Percentiles rank a stretch among this genome's conserved stretches.
phyloP scores from a whole-genome alignment of 371 early-diverging fungal species.

The Dinochytrium kinnereticum region DNA sequence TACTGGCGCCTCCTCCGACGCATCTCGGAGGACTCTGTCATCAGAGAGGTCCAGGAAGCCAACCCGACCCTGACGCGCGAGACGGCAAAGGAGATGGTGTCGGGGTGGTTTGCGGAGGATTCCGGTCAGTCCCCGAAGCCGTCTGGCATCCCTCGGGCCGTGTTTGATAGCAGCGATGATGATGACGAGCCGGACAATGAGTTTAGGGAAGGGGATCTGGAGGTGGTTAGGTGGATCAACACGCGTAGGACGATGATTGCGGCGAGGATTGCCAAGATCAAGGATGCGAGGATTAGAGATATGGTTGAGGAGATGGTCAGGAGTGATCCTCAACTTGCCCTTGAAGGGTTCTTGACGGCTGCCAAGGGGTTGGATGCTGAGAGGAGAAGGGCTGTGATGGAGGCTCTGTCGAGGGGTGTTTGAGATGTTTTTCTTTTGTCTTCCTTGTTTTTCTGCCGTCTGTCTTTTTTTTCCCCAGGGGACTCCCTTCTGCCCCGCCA shows the following conservation, averaged over 20 bases:
- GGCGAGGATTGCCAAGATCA: conserved; percentile 39
- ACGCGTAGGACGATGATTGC: conserved; percentile 36
- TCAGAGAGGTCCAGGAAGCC: conserved; percentile 40
- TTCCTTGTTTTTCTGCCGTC: not conserved
- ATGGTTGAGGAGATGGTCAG: conserved; percentile 36
- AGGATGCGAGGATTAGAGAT: conserved; percentile 8
- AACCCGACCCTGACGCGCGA: conserved; percentile 32
- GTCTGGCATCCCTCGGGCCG: not conserved
- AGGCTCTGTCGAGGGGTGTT: conserved; percentile 25
- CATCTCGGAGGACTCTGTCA: conserved; percentile 54
- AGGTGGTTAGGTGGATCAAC: conserved; percentile 53
- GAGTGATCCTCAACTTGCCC: conserved; percentile 40
- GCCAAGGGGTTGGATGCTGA: conserved; percentile 36
- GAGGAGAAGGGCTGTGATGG: conserved; percentile 38
- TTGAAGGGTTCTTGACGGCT: conserved; percentile 43
- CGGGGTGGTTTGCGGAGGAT: conserved; percentile 48
- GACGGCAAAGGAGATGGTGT: conserved; percentile 31
- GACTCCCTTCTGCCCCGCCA: no score
- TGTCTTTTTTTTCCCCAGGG: not conserved
- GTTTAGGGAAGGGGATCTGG: conserved; percentile 37
- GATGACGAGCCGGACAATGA: conserved; percentile 27
- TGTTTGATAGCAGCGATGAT: conserved; percentile 32
- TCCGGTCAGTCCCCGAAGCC: conserved; percentile 19
- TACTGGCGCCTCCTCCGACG: conserved; percentile 92
- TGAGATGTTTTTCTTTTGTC: no score